A percentile compares a stretch with the other conserved stretches of the same genome.
Evolutionary conservation across 805 yeast genomes (phyloP).

Genomic region (Suhomyces emberorum): DNA sequence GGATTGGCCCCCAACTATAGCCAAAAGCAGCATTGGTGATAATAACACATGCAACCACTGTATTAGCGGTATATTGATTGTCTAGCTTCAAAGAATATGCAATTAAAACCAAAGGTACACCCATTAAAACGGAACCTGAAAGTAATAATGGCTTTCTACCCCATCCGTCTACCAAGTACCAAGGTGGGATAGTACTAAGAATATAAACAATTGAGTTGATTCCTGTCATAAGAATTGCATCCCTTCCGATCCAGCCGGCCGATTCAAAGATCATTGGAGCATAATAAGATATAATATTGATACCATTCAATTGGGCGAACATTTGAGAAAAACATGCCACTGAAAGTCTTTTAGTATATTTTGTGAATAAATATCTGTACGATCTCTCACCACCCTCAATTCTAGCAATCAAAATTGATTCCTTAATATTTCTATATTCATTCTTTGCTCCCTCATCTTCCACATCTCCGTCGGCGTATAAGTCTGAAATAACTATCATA

Average conservation of each 20-base stretch:
- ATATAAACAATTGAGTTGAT: conserved; percentile 44
- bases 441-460: conserved; percentile 63
- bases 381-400: conserved; percentile 75
- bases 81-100: conserved; percentile 47
- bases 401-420: conserved; percentile 68
- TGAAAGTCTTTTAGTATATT: conserved; percentile 72
- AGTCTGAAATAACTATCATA: conserved; percentile 75
- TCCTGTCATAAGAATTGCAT: conserved; percentile 90
- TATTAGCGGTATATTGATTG: conserved; percentile 52
- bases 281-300: conserved; percentile 87
- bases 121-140: conserved; percentile 80
- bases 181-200: conserved; percentile 75
- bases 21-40: conserved; percentile 84
- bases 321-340: conserved; percentile 89
- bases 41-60: conserved; percentile 75
- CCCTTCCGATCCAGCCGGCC: conserved; percentile 91
- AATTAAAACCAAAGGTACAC: conserved; percentile 60
- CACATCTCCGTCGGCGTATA: conserved; percentile 75
- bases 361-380: conserved; percentile 69
- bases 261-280: conserved; percentile 93
- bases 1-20: conserved; percentile 91
- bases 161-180: conserved; percentile 89
- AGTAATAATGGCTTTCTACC: conserved; percentile 84
- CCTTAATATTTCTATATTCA: conserved; percentile 81
- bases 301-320: conserved; percentile 92